Evolutionary conservation across 495 filamentous ascomycete species (phyloP).

Genomic region (Hypoxylon intermedium): DNA sequence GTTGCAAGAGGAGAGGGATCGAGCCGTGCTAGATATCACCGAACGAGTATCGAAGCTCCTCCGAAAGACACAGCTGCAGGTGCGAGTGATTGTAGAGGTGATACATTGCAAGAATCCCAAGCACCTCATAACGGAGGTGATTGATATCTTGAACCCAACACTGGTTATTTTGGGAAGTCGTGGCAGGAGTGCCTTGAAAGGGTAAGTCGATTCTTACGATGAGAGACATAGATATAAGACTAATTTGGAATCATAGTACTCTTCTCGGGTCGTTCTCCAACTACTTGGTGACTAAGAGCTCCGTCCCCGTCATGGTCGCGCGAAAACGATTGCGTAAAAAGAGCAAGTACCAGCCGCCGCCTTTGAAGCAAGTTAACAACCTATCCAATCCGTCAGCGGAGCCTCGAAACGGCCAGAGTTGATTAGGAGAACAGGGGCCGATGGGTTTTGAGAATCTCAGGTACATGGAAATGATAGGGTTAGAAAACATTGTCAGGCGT

Average conservation of each 20-base stretch:
- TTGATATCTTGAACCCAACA: conserved; percentile 90
- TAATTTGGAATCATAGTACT: conserved; percentile 31
- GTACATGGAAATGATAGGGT: no score
- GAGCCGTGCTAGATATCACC: conserved; percentile 78
- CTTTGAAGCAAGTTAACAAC: conserved; percentile 73
- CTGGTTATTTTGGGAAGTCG: conserved; percentile 90
- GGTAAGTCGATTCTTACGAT: conserved; percentile 61
- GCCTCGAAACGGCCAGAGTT: conserved; percentile 69
- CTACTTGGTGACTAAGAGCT: conserved; percentile 93
- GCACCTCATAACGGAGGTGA: conserved; percentile 84
- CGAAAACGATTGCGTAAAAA: conserved; percentile 79
- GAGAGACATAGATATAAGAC: neutral
- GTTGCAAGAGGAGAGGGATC: conserved; percentile 77
- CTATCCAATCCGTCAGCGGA: conserved; percentile 68
- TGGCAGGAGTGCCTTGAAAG: conserved; percentile 89
- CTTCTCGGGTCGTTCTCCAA: conserved; percentile 94
- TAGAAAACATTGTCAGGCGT: no score
- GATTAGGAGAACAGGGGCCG: conserved; percentile 55
- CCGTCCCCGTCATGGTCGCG: conserved; percentile 94
- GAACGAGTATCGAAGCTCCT: conserved; percentile 81
- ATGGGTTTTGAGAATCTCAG: no score
- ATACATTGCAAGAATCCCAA: conserved; percentile 97
- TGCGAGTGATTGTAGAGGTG: conserved; percentile 90
- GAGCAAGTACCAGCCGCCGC: conserved; percentile 68
- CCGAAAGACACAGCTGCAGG: conserved; percentile 88